Percentiles rank a stretch among this genome's conserved stretches.
Conservation (phyloP, 129 eudicot species). For the Flaveria robusta region DNA sequence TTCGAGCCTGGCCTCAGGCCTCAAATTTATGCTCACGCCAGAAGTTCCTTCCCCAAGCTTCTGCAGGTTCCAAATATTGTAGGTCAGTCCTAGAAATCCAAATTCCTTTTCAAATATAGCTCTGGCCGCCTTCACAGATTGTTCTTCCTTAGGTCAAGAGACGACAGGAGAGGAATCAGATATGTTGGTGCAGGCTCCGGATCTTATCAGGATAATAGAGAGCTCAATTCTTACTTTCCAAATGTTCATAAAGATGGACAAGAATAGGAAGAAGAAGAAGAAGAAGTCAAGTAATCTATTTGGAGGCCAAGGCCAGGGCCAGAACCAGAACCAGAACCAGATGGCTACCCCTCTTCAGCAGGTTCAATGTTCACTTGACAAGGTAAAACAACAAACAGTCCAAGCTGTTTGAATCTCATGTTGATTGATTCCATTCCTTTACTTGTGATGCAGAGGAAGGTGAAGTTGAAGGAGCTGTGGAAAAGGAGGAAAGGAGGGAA, state of each 20-base stretch:
- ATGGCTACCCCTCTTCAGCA: conserved; percentile 76
- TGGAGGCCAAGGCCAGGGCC: conserved; percentile 52
- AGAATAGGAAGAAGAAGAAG: conserved; percentile 70
- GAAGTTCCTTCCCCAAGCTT: conserved; percentile 68
- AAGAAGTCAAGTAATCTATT: conserved; percentile 60
- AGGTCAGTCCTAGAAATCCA: conserved; percentile 40
- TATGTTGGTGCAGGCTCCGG: conserved; percentile 56
- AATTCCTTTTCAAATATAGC: neutral
- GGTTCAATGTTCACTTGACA: conserved; percentile 71
- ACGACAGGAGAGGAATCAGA: conserved; percentile 58
- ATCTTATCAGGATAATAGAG: conserved; percentile 64
- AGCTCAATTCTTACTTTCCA: conserved; percentile 74
- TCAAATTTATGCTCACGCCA: conserved; percentile 68
- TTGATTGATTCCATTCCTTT: neutral
- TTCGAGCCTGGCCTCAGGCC: conserved; percentile 75
- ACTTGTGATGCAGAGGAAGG: conserved; percentile 53
- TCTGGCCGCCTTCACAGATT: neutral
- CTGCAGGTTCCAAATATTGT: conserved; percentile 87
- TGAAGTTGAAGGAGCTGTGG: conserved; percentile 82
- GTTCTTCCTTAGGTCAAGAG: conserved; percentile 47
- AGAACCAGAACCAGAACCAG: conserved; percentile 59
- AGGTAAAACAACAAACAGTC: conserved; percentile 42
- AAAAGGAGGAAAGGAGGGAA: conserved; percentile 73
- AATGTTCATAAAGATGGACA: conserved; percentile 75
- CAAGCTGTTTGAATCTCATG: neutral